These are phyloP conservation scores for Angophora floribunda DNA, from an alignment of 345 rosid genomes.

Conservation along the genomic window DNA sequence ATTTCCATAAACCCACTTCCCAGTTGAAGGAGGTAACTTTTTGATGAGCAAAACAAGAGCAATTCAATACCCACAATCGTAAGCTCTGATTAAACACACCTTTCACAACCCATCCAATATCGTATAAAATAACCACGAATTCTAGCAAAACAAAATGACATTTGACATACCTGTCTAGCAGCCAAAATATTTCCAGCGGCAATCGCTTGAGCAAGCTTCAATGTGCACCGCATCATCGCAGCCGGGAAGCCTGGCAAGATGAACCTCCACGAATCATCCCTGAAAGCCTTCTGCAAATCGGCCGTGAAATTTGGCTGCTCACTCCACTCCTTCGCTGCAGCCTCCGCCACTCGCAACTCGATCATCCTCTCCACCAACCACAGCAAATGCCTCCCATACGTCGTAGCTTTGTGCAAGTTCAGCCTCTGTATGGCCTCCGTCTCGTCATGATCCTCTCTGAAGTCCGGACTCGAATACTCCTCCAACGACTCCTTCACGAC, in stretches of 20 bases:
- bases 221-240: conserved; percentile 44
- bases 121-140: neutral
- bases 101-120: neutral
- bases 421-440: conserved; percentile 66
- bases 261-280: conserved; percentile 61
- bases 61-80: neutral
- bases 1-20: neutral
- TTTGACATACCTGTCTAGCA: conserved; percentile 34
- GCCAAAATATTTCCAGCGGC: conserved; percentile 49
- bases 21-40: neutral
- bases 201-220: conserved; percentile 52
- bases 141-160: neutral
- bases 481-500: conserved; percentile 53
- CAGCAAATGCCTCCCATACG: conserved; percentile 45
- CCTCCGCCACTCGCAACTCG: conserved; percentile 58
- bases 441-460: conserved; percentile 60
- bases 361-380: conserved; percentile 81
- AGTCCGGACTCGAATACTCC: conserved; percentile 66
- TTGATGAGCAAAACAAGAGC: neutral
- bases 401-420: conserved; percentile 55
- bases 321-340: conserved; percentile 60
- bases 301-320: conserved; percentile 45
- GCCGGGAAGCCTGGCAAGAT: conserved; percentile 58
- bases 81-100: neutral
- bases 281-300: conserved; percentile 53